Evolutionary conservation across 2,329 filamentous ascomycete genomes (phyloP), one percentile per base, ranked within the genome.

Genomic region (Paecilomyces sp.): DNA sequence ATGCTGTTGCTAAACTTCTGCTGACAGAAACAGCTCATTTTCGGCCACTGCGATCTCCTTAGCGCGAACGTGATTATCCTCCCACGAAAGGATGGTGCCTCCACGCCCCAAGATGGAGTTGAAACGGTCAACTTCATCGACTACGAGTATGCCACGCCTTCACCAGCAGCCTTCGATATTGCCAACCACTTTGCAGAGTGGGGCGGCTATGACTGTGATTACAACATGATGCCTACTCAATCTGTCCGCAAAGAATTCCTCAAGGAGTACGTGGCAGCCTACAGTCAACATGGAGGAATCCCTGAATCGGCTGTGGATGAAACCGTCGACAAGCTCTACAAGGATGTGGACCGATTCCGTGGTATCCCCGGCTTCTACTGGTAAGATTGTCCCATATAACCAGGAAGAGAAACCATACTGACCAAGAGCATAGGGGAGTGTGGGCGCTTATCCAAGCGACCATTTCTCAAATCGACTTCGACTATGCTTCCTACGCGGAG

Each of bases 151-250:
- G 92, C 92, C 13, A 94, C 91, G 3, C 92, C 94, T 2, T 93
- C 92, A 0, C 93, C 93, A 1, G 92, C 92, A 3, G 92, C 93
- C 1, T 99, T 99, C 76, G 94, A 99, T 74, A 87, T 99, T 67
- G 89, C 93, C 56, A 99, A 99, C 78, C 94, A 99, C 80, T 96
- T 99, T 72, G 92, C 94, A 55, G 94, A 99, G 78, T 99, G 94
- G 93, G 92, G 89, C 61, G 94, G 94, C 60, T 97, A 97, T 70
- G 91, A 96, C 68, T 99, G 94, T 80, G 92, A 97, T 75, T 92
- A 90, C 78, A 85, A 79, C 68, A 88, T 88, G 66, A 83, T 97
- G 59, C 94, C 94, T 4, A 94, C 90, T 1, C 84, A 83, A 63
- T 80, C 86, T 22, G 86, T 93, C 67, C 88, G 94, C 30, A 84